These are phyloP conservation scores for Pseudogymnoascus sp. DNA, from an alignment of 2,329 filamentous ascomycete species.

Conservation along the genomic window DNA sequence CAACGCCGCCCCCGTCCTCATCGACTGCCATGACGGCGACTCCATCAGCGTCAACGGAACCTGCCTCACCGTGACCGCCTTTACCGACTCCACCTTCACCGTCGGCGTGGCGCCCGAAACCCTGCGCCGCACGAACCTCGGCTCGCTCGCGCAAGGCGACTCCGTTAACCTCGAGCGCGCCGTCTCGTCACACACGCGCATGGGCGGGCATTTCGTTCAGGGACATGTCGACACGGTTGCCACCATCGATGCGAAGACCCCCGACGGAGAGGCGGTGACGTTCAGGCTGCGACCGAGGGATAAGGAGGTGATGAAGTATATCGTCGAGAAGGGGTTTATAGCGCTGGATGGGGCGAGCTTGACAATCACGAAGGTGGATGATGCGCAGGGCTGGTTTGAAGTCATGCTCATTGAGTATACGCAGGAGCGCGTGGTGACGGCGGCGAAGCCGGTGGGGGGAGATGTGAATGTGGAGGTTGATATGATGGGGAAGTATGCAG, in stretches of 20 bases:
- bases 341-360: slow-evolving; percentile 90
- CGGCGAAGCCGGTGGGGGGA: slow-evolving; percentile 30
- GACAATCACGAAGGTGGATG: slow-evolving; percentile 81
- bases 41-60: slow-evolving; percentile 86
- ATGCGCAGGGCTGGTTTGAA: slow-evolving; percentile 77
- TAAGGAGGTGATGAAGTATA: slow-evolving; percentile 65
- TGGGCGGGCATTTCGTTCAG: slow-evolving; percentile 98
- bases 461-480: slow-evolving; percentile 32
- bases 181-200: slow-evolving; percentile 81
- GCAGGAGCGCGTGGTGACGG: slow-evolving; percentile 70
- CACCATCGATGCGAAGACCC: slow-evolving; percentile 60
- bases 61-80: slow-evolving; percentile 84
- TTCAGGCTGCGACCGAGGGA: slow-evolving; percentile 73
- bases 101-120: slow-evolving; percentile 95
- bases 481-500: slow-evolving; percentile 67
- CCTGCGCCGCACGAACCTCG: slow-evolving; percentile 91
- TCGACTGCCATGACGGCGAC: slow-evolving; percentile 79
- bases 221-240: slow-evolving; percentile 93
- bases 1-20: slow-evolving; percentile 62
- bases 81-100: slow-evolving; percentile 61
- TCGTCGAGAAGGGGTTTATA: slow-evolving; percentile 95
- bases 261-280: slow-evolving; percentile 84
- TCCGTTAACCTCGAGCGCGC: slow-evolving; percentile 90
- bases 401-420: slow-evolving; percentile 98
- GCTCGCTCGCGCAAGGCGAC: slow-evolving; percentile 56